phyloP scores from a whole-genome alignment of 257 asterid genomes.

The Marsdenia floribunda region DNA sequence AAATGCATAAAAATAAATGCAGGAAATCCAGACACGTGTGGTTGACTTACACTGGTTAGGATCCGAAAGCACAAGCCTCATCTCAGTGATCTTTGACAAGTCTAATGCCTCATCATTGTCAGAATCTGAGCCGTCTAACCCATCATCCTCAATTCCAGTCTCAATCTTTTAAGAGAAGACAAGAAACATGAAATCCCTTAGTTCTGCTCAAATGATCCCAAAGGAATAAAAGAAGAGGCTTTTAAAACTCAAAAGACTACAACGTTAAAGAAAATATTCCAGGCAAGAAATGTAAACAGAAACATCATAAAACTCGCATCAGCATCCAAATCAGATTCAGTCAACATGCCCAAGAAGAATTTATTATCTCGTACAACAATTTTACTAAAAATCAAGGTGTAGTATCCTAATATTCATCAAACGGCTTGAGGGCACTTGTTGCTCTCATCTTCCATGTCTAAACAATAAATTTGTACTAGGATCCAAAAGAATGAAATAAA shows the following conservation, averaged over 20 bases:
- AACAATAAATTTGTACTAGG: not conserved
- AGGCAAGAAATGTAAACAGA: not conserved
- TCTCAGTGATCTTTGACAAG: constrained; percentile 68
- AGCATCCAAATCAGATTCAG: not conserved
- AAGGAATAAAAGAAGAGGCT: not conserved
- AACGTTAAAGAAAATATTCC: not conserved
- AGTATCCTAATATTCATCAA: not conserved
- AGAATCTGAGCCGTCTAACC: constrained; percentile 61
- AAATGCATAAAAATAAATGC: constrained; percentile 7
- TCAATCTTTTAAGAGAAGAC: constrained; percentile 54
- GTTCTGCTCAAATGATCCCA: not conserved
- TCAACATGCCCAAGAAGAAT: too few species aligned
- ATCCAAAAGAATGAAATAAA: not conserved
- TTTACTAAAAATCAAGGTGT: not conserved
- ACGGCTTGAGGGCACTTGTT: not conserved
- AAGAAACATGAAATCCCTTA: not conserved
- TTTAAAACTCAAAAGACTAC: not conserved
- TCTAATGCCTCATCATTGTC: constrained; percentile 45
- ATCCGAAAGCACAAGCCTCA: constrained; percentile 91
- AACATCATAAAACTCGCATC: not conserved
- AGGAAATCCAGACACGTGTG: not conserved
- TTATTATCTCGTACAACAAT: not conserved
- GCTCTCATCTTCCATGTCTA: not conserved
- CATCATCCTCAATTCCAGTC: constrained; percentile 62
- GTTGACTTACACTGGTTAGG: constrained; percentile 53